Evolutionary conservation across 2,329 filamentous ascomycete species (phyloP).

Genomic region (Ustulina deusta): DNA sequence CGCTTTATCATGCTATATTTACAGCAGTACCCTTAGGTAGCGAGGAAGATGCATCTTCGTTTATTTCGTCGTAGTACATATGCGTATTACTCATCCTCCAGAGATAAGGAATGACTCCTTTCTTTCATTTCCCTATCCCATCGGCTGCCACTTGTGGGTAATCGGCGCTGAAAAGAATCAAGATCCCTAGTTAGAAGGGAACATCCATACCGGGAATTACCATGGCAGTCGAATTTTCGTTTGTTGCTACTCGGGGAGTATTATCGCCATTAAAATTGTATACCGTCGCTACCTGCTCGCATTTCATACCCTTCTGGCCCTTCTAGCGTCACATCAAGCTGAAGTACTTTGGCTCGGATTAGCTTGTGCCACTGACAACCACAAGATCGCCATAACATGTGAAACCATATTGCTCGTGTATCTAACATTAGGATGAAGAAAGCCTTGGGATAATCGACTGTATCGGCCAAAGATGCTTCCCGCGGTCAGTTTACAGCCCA

Average conservation of each 20-base stretch:
- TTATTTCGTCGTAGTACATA: background rate
- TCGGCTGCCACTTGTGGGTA: background rate
- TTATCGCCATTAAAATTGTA: conserved; percentile 5
- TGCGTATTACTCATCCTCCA: background rate
- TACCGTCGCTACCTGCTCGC: conserved; percentile 1
- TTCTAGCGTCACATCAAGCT: background rate
- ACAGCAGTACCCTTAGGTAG: background rate
- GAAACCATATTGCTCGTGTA: background rate
- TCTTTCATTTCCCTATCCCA: background rate
- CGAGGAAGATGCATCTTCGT: background rate
- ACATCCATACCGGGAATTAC: conserved; percentile 6
- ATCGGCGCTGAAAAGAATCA: background rate
- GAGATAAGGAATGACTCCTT: background rate
- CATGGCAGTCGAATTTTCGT: background rate
- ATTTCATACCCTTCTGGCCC: background rate
- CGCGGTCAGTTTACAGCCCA: background rate
- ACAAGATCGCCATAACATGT: background rate
- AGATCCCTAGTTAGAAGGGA: conserved; percentile 5
- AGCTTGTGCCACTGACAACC: background rate
- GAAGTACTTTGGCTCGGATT: conserved; percentile 2
- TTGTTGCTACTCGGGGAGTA: background rate
- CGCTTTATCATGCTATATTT: conserved; percentile 3
- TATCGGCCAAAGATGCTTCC: background rate
- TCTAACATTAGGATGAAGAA: background rate
- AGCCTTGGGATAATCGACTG: background rate